phyloP scores from a whole-genome alignment of 1,284 basidiomycete genomes.

The Microbotryum saponariae region DNA sequence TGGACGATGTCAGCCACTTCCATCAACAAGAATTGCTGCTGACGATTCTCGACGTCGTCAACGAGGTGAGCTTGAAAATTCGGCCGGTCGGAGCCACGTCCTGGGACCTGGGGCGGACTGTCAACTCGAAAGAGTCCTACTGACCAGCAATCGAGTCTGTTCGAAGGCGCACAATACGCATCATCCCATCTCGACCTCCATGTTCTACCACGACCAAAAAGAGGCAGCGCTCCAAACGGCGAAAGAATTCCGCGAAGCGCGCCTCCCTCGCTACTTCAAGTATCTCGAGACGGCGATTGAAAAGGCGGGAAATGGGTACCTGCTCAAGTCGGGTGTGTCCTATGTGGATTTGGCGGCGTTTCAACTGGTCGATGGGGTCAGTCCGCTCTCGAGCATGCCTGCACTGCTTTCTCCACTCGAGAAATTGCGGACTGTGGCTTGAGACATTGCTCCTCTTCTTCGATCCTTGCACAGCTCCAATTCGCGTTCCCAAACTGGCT shows the following conservation, averaged over 20 bases:
- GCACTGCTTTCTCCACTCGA: neutral
- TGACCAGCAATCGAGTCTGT: neutral
- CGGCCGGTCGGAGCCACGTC: neutral
- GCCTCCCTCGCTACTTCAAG: constrained; percentile 49
- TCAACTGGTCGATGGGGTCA: constrained; percentile 42
- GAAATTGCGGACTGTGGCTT: neutral
- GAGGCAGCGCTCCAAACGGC: constrained; percentile 41
- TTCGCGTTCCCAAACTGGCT: constrained; percentile 49
- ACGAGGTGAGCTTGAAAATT: constrained; percentile 41
- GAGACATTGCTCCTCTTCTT: neutral
- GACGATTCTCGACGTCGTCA: constrained; percentile 46
- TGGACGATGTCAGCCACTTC: constrained; percentile 45
- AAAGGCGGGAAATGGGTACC: constrained; percentile 36
- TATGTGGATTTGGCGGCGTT: constrained; percentile 50
- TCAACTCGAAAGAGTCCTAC: no score
- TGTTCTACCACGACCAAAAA: constrained; percentile 52
- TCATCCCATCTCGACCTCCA: constrained; percentile 42
- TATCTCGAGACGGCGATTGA: constrained; percentile 44
- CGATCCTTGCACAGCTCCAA: constrained; percentile 41
- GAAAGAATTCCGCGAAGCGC: constrained; percentile 43
- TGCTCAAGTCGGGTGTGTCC: constrained; percentile 44
- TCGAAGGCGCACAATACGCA: constrained; percentile 34
- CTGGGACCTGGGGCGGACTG: no score
- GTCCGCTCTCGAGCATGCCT: constrained; percentile 1
- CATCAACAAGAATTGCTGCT: constrained; percentile 43